phyloP scores from a whole-genome alignment of 495 filamentous ascomycete species.

The Neurospora sublineolata region DNA sequence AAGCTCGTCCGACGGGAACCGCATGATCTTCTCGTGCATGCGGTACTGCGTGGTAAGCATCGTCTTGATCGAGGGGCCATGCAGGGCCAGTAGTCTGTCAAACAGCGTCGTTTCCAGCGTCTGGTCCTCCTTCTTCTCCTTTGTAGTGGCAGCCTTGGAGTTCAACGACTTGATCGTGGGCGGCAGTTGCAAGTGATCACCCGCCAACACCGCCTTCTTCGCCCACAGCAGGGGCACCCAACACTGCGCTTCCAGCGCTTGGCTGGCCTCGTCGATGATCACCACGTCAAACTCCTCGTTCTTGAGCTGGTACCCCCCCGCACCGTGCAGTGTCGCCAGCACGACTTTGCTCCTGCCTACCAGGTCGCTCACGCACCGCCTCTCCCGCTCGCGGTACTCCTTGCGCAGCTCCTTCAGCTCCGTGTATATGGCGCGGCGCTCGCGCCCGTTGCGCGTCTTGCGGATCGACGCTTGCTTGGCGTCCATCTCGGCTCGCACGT shows the following conservation, averaged over 20 bases:
- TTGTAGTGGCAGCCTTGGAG: slow-evolving; percentile 28
- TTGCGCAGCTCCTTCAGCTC: slow-evolving; percentile 77
- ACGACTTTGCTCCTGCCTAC: slow-evolving; percentile 74
- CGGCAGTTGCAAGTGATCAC: slow-evolving; percentile 88
- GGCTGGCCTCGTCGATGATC: slow-evolving; percentile 89
- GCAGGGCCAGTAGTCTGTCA: slow-evolving; percentile 69
- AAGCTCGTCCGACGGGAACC: slow-evolving; percentile 78
- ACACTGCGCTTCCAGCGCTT: slow-evolving; percentile 92
- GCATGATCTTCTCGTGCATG: slow-evolving; percentile 95
- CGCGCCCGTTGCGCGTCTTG: slow-evolving; percentile 71
- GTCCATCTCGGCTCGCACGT: slow-evolving; percentile 88
- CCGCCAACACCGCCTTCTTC: slow-evolving; percentile 79
- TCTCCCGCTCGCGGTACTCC: slow-evolving; percentile 80
- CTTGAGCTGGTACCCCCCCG: slow-evolving; percentile 73
- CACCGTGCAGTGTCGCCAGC: slow-evolving; percentile 83
- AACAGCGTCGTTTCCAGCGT: slow-evolving; percentile 83
- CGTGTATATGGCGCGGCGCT: slow-evolving; percentile 70
- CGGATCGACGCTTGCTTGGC: slow-evolving; percentile 77
- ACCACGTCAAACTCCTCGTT: slow-evolving; percentile 84
- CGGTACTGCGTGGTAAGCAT: slow-evolving; percentile 98
- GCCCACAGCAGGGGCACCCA: slow-evolving; percentile 85
- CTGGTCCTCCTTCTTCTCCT: slow-evolving; percentile 25
- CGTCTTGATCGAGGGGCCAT: slow-evolving; percentile 74
- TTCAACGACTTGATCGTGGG: slow-evolving; percentile 83
- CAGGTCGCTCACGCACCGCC: slow-evolving; percentile 63